Evolutionary conservation across 257 asterid genomes (phyloP).

Genomic region (Fraxinus americana): DNA sequence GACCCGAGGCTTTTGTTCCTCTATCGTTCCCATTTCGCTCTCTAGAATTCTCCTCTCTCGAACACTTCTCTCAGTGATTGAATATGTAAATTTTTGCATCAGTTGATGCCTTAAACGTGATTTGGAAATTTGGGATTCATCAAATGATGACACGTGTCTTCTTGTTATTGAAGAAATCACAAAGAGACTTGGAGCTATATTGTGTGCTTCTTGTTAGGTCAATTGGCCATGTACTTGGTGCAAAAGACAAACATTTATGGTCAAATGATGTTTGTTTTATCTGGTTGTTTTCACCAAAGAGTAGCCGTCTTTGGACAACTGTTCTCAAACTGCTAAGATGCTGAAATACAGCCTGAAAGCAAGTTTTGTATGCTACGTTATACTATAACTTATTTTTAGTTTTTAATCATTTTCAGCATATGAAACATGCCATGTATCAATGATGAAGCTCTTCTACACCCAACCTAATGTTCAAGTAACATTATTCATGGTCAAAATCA

Average conservation of each 20-base stretch:
- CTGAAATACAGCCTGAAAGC: background rate
- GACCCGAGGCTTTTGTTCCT: background rate
- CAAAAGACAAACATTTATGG: background rate
- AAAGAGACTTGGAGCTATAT: background rate
- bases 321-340: background rate
- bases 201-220: background rate
- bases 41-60: background rate
- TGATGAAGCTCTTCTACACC: no score
- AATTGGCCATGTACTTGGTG: background rate
- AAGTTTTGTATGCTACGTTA: no score
- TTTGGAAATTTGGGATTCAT: slow-evolving; percentile 7
- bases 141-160: background rate
- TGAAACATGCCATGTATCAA: no score
- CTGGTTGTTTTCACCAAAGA: background rate
- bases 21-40: slow-evolving; percentile 20
- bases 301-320: background rate
- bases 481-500: no score
- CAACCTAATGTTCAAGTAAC: no score
- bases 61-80: background rate
- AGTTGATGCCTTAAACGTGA: background rate
- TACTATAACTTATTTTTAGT: no score
- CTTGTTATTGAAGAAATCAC: background rate
- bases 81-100: background rate
- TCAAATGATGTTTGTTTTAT: background rate
- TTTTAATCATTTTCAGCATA: no score